phyloP scores from a whole-genome alignment of 768 basidiomycete genomes.

The Xerocomellus intermedius region DNA sequence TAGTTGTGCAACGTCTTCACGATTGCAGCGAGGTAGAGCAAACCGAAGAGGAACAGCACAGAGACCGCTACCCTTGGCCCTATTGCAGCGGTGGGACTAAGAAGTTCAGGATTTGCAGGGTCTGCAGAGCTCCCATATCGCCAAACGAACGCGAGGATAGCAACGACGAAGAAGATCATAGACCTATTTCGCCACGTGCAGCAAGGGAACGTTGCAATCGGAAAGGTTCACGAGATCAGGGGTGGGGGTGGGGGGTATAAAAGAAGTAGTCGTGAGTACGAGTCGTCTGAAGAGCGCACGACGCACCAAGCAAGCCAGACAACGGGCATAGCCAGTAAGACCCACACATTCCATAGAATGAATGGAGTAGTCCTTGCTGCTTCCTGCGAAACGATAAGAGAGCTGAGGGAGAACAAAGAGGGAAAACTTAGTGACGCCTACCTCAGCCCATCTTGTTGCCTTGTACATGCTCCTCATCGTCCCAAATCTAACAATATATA shows the following conservation, averaged over 20 bases:
- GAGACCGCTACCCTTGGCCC: constrained; percentile 58
- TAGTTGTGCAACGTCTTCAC: constrained; percentile 62
- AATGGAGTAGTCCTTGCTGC: constrained; percentile 49
- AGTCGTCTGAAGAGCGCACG: not conserved
- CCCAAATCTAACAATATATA: constrained; percentile 70
- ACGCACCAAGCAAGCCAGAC: constrained; percentile 69
- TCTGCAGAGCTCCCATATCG: constrained; percentile 52
- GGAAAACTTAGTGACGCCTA: constrained; percentile 21
- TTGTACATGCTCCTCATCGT: constrained; percentile 72
- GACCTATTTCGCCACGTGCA: constrained; percentile 41
- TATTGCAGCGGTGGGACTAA: constrained; percentile 41
- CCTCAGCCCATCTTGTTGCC: constrained; percentile 73
- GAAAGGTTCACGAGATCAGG: not conserved
- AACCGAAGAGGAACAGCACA: constrained; percentile 50
- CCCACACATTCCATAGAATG: constrained; percentile 67
- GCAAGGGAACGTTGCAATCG: not conserved
- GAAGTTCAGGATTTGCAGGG: constrained; percentile 30
- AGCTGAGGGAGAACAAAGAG: not conserved
- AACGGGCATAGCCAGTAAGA: constrained; percentile 62
- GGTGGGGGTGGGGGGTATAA: not conserved
- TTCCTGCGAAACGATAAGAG: constrained; percentile 41
- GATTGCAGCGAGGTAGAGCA: constrained; percentile 61
- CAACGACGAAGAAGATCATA: constrained; percentile 60
- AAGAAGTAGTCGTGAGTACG: not conserved
- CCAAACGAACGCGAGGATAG: constrained; percentile 70